Percentiles rank a stretch among this genome's conserved stretches.
These are phyloP conservation scores for Phytopythium aichiense DNA, from an alignment of 352 stramenopile species.

Conservation along the genomic window DNA sequence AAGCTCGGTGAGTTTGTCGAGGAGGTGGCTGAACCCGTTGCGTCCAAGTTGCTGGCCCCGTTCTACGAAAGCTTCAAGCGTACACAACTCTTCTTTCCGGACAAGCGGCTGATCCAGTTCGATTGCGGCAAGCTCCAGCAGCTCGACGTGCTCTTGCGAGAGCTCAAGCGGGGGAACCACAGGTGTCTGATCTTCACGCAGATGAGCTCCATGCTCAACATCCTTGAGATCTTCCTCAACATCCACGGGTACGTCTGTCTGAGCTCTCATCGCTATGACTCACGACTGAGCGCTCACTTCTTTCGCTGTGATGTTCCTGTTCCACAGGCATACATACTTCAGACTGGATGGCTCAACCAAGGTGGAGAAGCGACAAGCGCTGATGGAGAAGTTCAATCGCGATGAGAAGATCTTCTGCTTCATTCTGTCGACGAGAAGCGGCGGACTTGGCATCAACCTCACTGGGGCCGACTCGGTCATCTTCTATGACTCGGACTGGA, in stretches of 20 bases:
- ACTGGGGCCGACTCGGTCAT: conserved; percentile 95
- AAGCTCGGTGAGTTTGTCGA: conserved; percentile 18
- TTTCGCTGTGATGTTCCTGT: neutral
- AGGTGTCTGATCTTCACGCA: conserved; percentile 96
- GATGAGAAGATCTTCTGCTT: conserved; percentile 98
- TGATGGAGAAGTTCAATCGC: conserved; percentile 99
- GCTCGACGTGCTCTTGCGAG: conserved; percentile 89
- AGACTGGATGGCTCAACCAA: conserved; percentile 96
- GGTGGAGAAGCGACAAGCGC: conserved; percentile 93
- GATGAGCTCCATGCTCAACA: conserved; percentile 99
- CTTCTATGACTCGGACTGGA: conserved; percentile 94
- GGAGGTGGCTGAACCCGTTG: conserved; percentile 23
- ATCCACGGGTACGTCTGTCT: conserved; percentile 78
- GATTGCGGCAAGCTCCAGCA: conserved; percentile 94
- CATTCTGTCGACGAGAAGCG: conserved; percentile 97
- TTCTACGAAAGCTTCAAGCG: conserved; percentile 68
- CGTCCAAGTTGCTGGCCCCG: conserved; percentile 27
- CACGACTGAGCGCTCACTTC: neutral
- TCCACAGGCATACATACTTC: conserved; percentile 90
- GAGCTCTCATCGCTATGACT: neutral
- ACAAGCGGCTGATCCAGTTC: conserved; percentile 97
- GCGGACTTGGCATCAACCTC: conserved; percentile 98
- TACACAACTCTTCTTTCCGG: conserved; percentile 94
- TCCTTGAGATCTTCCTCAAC: conserved; percentile 98
- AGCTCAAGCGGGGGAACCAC: conserved; percentile 94